These are phyloP conservation scores for Lablab purpureus DNA, from an alignment of 306 rosid species.

Conservation along the genomic window DNA sequence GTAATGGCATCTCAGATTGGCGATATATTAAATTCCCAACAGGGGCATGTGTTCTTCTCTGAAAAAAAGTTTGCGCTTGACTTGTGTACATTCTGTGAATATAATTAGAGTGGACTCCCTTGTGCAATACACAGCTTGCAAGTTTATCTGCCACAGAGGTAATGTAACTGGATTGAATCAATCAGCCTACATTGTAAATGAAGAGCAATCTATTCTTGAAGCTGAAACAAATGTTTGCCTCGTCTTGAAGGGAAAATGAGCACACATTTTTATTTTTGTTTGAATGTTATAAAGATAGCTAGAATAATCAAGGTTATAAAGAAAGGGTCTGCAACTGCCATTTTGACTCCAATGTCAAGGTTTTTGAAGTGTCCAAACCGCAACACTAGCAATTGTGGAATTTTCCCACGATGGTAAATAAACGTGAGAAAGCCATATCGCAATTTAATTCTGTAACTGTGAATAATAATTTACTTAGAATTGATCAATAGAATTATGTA, in stretches of 20 bases:
- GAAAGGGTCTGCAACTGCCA: not conserved
- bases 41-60: constrained; percentile 13
- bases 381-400: not conserved
- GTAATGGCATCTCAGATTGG: constrained; percentile 1
- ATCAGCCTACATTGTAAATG: not conserved
- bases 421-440: not conserved
- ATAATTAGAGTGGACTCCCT: not conserved
- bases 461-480: not conserved
- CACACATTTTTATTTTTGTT: constrained; percentile 7
- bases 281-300: not conserved
- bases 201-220: constrained; percentile 16
- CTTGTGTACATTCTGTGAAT: constrained; percentile 12
- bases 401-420: not conserved
- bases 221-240: constrained; percentile 25
- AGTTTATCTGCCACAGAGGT: constrained; percentile 31
- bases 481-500: not conserved
- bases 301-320: not conserved
- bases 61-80: constrained; percentile 11
- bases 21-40: constrained; percentile 21
- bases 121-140: constrained; percentile 35
- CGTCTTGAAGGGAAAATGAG: constrained; percentile 11
- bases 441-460: not conserved
- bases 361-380: no score
- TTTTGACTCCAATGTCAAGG: no score
- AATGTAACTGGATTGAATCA: not conserved